Percentiles rank a stretch among this genome's conserved stretches.
Conservation (phyloP, 2,329 filamentous ascomycete species). For the Alternaria brassicae region DNA sequence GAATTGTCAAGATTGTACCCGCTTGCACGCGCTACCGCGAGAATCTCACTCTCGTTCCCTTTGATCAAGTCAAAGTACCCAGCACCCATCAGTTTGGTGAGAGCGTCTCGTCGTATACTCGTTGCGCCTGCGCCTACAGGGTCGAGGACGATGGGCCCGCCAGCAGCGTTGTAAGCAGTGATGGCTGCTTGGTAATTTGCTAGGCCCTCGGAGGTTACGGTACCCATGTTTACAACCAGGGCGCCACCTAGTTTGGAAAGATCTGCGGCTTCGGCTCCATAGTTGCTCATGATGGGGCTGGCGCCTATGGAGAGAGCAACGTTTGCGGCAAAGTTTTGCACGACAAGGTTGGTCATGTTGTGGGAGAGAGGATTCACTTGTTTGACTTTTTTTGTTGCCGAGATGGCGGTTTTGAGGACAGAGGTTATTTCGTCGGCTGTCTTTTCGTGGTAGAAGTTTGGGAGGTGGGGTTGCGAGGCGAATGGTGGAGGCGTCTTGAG, state of each 20-base stretch:
- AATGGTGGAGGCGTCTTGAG: constrained; percentile 52
- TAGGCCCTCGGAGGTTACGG: constrained; percentile 77
- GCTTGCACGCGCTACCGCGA: constrained; percentile 63
- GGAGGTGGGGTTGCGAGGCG: constrained; percentile 29
- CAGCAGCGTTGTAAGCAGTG: constrained; percentile 78
- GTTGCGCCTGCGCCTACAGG: constrained; percentile 92
- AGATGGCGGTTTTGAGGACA: constrained; percentile 34
- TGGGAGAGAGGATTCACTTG: constrained; percentile 76
- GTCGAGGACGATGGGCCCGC: constrained; percentile 81
- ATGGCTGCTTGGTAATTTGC: constrained; percentile 76
- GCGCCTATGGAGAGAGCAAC: constrained; percentile 84
- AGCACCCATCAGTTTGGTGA: constrained; percentile 71
- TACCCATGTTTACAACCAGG: constrained; percentile 95
- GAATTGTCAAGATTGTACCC: constrained; percentile 57
- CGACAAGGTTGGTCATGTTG: constrained; percentile 97
- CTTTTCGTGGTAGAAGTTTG: constrained; percentile 30
- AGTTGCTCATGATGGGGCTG: constrained; percentile 93
- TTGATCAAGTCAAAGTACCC: constrained; percentile 91
- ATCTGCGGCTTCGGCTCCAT: constrained; percentile 80
- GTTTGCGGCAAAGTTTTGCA: constrained; percentile 94
- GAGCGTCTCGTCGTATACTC: constrained; percentile 71
- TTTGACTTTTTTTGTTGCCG: constrained; percentile 67
- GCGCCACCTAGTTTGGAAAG: constrained; percentile 78
- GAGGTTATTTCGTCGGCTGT: constrained; percentile 18
- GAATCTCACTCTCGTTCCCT: constrained; percentile 90